phyloP scores from a whole-genome alignment of 129 eudicot genomes.

The Centaurea solstitialis region DNA sequence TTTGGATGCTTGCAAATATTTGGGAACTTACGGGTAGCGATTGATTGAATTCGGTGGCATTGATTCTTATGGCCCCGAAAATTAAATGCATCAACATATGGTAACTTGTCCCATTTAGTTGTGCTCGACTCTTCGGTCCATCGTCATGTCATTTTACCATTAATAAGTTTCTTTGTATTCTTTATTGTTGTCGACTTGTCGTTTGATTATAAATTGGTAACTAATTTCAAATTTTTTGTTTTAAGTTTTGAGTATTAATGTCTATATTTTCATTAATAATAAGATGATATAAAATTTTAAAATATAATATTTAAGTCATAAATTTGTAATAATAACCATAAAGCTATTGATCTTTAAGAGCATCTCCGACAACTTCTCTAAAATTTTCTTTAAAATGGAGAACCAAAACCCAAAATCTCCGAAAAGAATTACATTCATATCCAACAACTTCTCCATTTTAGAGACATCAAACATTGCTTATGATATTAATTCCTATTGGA shows the following conservation, averaged over 20 bases:
- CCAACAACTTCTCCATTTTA: no score
- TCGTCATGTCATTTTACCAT: neutral
- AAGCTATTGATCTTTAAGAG: no score
- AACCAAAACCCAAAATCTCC: no score
- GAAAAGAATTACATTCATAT: no score
- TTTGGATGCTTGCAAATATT: constrained; percentile 6
- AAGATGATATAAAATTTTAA: neutral
- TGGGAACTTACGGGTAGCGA: neutral
- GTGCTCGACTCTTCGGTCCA: neutral
- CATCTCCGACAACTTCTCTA: no score
- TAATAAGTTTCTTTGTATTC: no score
- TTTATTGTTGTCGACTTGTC: neutral
- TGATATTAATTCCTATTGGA: no score
- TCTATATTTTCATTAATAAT: neutral
- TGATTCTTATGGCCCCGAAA: neutral
- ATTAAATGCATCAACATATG: neutral
- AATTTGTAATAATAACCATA: no score
- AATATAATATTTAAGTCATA: no score
- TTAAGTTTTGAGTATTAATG: neutral
- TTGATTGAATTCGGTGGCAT: neutral
- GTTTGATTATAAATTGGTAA: neutral
- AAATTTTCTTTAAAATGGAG: no score
- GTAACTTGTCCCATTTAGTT: neutral
- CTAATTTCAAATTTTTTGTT: neutral
- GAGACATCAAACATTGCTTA: no score